These are phyloP conservation scores for Sporothrix protearum DNA, from an alignment of 2,329 filamentous ascomycete species.

Conservation along the genomic window DNA sequence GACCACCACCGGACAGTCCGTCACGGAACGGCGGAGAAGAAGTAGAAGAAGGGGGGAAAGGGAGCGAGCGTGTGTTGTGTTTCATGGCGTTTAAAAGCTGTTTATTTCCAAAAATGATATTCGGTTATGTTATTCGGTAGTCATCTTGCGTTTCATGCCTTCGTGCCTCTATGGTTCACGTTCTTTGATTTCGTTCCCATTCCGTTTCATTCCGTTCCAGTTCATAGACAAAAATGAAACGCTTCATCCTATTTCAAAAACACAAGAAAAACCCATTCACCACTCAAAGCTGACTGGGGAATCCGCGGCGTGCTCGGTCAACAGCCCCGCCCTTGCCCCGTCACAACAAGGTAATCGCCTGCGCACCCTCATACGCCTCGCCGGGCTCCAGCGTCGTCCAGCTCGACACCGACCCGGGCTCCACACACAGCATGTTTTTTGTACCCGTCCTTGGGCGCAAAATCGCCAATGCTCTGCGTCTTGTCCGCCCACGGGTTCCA, in stretches of 20 bases:
- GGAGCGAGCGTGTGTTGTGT: not conserved
- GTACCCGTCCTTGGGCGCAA: conserved; percentile 83
- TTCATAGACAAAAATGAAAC: not conserved
- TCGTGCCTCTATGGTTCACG: not conserved
- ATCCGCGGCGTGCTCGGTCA: not conserved
- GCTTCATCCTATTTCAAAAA: not conserved
- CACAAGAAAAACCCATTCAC: not conserved
- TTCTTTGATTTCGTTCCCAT: conserved; percentile 5
- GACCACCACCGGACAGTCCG: conserved; percentile 60
- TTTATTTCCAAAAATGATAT: no score
- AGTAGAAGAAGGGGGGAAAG: not conserved
- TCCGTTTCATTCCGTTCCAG: not conserved
- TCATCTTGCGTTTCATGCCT: not conserved
- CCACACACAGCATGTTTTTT: conserved; percentile 90
- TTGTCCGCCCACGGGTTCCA: conserved; percentile 97
- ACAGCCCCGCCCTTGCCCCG: not conserved
- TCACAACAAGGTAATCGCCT: conserved; percentile 46
- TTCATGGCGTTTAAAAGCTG: not conserved
- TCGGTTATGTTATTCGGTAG: not conserved
- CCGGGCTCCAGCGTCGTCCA: conserved; percentile 86
- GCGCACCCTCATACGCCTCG: conserved; percentile 60
- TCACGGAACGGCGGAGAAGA: not conserved
- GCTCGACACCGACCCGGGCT: conserved; percentile 76
- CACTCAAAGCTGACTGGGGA: conserved; percentile 28
- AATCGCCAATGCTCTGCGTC: conserved; percentile 76